A percentile compares a stretch with the other conserved stretches of the same genome.
phyloP scores from a whole-genome alignment of 805 yeast species.

The Candida ponderosae region DNA sequence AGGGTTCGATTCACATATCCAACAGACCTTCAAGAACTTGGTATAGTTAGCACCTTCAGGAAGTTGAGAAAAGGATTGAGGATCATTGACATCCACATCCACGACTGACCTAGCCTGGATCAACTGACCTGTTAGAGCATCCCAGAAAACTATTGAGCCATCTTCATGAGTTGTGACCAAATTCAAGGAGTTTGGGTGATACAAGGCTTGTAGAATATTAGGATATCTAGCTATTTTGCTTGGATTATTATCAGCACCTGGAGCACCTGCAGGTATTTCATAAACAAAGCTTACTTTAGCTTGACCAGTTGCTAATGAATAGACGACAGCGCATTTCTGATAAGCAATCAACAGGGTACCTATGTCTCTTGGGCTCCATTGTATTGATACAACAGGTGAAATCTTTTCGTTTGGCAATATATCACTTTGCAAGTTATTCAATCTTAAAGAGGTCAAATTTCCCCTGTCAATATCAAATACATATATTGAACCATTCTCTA shows the following conservation, averaged over 20 bases:
- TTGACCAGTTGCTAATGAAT: conserved; percentile 54
- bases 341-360: conserved; percentile 74
- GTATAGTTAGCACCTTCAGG: conserved; percentile 17
- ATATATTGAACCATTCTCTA: conserved; percentile 63
- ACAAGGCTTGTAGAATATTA: conserved; percentile 44
- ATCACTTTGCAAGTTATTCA: conserved; percentile 63
- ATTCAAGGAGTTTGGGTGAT: conserved; percentile 93
- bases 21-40: conserved; percentile 46
- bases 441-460: conserved; percentile 49
- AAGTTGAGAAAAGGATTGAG: conserved; percentile 21
- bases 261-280: conserved; percentile 57
- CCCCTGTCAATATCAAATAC: conserved; percentile 83
- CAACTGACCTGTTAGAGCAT: conserved; percentile 65
- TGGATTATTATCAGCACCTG: conserved; percentile 52
- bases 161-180: conserved; percentile 72
- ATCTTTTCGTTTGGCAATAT: conserved; percentile 48
- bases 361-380: conserved; percentile 86
- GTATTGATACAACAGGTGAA: conserved; percentile 60
- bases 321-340: conserved; percentile 57
- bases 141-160: conserved; percentile 90
- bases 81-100: conserved; percentile 57
- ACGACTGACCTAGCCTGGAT: conserved; percentile 67
- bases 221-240: conserved; percentile 31
- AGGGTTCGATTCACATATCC: conserved; percentile 79
- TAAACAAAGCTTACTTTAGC: conserved; percentile 53